Conservation (phyloP, 2,329 filamentous ascomycete species). For the Pseudocercospora pini-densiflorae region DNA sequence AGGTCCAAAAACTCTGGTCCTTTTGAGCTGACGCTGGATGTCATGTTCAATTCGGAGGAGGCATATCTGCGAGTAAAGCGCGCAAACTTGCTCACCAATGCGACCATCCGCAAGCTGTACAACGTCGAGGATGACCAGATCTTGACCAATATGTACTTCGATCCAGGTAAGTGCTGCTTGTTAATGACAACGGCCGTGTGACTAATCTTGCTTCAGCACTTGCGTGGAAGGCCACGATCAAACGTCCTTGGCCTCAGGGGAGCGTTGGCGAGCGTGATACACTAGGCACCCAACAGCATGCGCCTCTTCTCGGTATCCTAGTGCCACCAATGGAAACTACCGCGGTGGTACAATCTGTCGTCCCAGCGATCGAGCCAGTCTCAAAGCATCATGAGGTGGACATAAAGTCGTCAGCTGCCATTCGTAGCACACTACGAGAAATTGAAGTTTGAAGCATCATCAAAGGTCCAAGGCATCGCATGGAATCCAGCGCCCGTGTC, state of each 20-base stretch:
- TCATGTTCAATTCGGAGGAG: slow-evolving; percentile 50
- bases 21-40: slow-evolving; percentile 38
- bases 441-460: background rate
- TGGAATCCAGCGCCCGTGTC: background rate
- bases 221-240: slow-evolving; percentile 55
- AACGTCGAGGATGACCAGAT: slow-evolving; percentile 35
- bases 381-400: background rate
- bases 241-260: slow-evolving; percentile 32
- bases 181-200: too few species aligned
- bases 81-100: slow-evolving; percentile 42
- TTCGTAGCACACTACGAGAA: background rate
- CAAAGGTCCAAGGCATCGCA: background rate
- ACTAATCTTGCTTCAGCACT: slow-evolving; percentile 36
- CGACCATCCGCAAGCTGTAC: slow-evolving; percentile 37
- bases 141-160: slow-evolving; percentile 47
- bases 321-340: too few species aligned
- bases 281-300: slow-evolving; percentile 1
- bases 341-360: too few species aligned
- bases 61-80: slow-evolving; percentile 16
- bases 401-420: background rate
- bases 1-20: too few species aligned
- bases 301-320: too few species aligned
- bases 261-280: slow-evolving; percentile 5
- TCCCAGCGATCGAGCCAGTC: too few species aligned
- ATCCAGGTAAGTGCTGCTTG: slow-evolving; percentile 34